Conservation (phyloP, 129 eudicot species). For the Lactuca saligna region DNA sequence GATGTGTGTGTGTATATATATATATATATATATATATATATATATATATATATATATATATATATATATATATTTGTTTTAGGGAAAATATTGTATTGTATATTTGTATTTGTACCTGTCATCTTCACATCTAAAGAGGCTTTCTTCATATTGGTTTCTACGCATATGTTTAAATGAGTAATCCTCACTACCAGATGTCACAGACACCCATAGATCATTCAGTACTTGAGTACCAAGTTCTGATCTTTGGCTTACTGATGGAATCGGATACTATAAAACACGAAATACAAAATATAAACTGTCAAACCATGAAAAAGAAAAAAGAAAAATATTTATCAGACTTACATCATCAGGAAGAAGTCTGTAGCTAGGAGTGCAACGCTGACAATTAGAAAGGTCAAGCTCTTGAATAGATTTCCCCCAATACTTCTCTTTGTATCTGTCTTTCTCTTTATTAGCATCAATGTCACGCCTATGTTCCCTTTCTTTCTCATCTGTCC, state of each 20-base stretch:
- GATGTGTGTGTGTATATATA: no score
- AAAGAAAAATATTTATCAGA: slow-evolving; percentile 4
- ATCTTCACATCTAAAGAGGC: slow-evolving; percentile 97
- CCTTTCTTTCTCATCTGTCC: slow-evolving; percentile 77
- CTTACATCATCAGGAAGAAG: slow-evolving; percentile 95
- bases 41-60: no score
- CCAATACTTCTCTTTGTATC: slow-evolving; percentile 79
- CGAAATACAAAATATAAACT: slow-evolving; percentile 8
- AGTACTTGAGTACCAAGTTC: slow-evolving; percentile 90
- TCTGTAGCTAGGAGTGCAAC: slow-evolving; percentile 97
- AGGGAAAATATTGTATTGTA: no score
- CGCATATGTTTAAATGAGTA: slow-evolving; percentile 99
- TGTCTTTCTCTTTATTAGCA: slow-evolving; percentile 74
- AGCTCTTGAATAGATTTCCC: slow-evolving; percentile 95
- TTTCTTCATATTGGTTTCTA: slow-evolving; percentile 96
- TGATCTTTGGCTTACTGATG: slow-evolving; percentile 87
- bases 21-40: no score
- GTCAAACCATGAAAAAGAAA: slow-evolving; percentile 2
- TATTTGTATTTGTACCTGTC: slow-evolving; percentile 59
- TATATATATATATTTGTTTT: no score
- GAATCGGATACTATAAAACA: slow-evolving; percentile 83
- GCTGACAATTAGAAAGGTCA: slow-evolving; percentile 85
- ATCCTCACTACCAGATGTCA: slow-evolving; percentile 98
- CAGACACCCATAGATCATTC: slow-evolving; percentile 98
- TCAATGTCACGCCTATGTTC: slow-evolving; percentile 81